Conservation (phyloP, 257 asterid species). For the Mentha longifolia region DNA sequence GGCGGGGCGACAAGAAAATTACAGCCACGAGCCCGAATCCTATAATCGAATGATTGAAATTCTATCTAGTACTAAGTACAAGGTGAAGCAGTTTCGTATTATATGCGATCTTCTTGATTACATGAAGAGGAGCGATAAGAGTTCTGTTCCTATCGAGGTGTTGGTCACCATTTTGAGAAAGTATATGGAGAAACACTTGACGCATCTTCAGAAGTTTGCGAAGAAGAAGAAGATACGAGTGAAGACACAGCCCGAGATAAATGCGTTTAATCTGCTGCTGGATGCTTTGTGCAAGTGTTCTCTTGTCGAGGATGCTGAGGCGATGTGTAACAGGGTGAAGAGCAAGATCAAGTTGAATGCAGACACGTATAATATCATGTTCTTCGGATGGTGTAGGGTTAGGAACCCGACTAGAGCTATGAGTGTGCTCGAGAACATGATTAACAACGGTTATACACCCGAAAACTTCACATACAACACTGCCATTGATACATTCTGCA, state of each 20-base stretch:
- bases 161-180: constrained; percentile 61
- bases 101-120: constrained; percentile 85
- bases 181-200: constrained; percentile 80
- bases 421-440: constrained; percentile 80
- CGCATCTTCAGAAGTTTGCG: constrained; percentile 84
- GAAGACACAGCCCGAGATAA: constrained; percentile 85
- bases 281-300: constrained; percentile 92
- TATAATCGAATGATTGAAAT: constrained; percentile 82
- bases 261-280: constrained; percentile 76
- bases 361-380: constrained; percentile 77
- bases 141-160: constrained; percentile 68
- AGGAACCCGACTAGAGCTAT: constrained; percentile 76
- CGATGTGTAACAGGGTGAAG: constrained; percentile 62
- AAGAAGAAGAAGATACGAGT: constrained; percentile 87
- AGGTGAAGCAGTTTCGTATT: constrained; percentile 83
- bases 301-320: constrained; percentile 86
- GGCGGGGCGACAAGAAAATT: constrained; percentile 73
- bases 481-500: constrained; percentile 87
- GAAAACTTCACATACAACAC: constrained; percentile 83
- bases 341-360: constrained; percentile 72
- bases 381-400: constrained; percentile 93
- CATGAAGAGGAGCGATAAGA: constrained; percentile 73
- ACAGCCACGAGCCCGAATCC: constrained; percentile 72
- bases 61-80: constrained; percentile 83
- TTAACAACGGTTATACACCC: constrained; percentile 65